Evolutionary conservation across 2,329 filamentous ascomycete species (phyloP), one percentile per base, ranked within the genome.

Genomic region (Allantophomopsis lycopodina): DNA sequence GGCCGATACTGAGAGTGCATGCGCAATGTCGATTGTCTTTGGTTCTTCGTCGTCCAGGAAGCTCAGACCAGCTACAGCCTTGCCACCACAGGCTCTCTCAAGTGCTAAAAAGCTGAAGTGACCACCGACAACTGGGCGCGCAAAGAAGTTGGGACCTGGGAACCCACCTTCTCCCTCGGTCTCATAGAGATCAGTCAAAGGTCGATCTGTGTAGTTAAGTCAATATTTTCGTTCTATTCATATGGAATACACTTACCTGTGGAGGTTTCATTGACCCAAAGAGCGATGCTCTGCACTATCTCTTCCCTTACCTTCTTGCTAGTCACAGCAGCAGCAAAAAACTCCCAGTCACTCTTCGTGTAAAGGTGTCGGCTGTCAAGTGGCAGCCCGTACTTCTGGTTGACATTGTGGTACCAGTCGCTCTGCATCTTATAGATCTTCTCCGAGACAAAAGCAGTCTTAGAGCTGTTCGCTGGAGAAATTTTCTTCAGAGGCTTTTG

Each of bases 321-420:
- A 4, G 83, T 74, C 5, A 93, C 80, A 2, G 85, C 83, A 36
- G 86, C 85, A 0, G 84, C 83, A 57, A 91, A 88, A 56, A 93
- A 87, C 50, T 91, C 80, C 86, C 86, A 94, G 60, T 94, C 86
- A 21, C 80, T 86, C 61, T 94, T 94, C 28, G 84, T 81, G 58
- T 91, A 91, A 3, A 89, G 59, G 57, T 91, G 84, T 34, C 86
- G 74, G 48, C 73, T 82, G 59, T 94, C 86, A 7, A 94, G 71
- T 0, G 86, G 85, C 3, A 94, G 62, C 1, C 86, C 86, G 57
- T 89, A 93, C 50, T 73, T 77, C 56, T 93, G 84, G 47, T 84
- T 73, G 8, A 89, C 83, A 12, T 73, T 69, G 46, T 73, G 68
- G 61, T 93, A 94, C 83, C 83, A 93, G 42, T 78, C 68, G 36